Conservation (phyloP, 179 eudicot species). For the Patellifolia procumbens region DNA sequence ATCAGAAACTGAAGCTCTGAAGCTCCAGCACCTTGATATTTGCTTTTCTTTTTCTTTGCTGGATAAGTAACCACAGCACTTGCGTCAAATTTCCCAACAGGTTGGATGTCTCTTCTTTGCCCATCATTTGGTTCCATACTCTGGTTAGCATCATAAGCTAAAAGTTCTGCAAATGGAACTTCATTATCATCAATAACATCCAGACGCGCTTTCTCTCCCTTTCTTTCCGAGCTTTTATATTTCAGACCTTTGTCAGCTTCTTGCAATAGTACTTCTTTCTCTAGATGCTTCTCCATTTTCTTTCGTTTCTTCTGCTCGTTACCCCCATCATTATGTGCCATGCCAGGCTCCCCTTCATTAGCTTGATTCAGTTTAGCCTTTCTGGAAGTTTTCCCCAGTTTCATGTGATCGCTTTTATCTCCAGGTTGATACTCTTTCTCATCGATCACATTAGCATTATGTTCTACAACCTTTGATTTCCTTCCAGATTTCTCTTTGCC, state of each 20-base stretch:
- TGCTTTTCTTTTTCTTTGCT: slow-evolving; percentile 53
- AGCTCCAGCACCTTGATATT: slow-evolving; percentile 28
- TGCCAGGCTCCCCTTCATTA: slow-evolving; percentile 15
- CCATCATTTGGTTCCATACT: slow-evolving; percentile 15
- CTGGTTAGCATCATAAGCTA: slow-evolving; percentile 31
- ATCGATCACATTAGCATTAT: not conserved
- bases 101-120: slow-evolving; percentile 25
- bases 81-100: slow-evolving; percentile 29
- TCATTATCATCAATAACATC: slow-evolving; percentile 66
- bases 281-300: slow-evolving; percentile 28
- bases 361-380: slow-evolving; percentile 4
- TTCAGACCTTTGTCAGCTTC: slow-evolving; percentile 6
- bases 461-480: slow-evolving; percentile 6
- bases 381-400: slow-evolving; percentile 9
- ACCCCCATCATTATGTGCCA: slow-evolving; percentile 24
- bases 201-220: slow-evolving; percentile 35
- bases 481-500: not conserved
- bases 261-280: slow-evolving; percentile 29
- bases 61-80: slow-evolving; percentile 47
- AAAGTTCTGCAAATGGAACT: slow-evolving; percentile 56
- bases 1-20: slow-evolving; percentile 39
- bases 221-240: slow-evolving; percentile 44
- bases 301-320: slow-evolving; percentile 31
- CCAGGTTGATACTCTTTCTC: not conserved
- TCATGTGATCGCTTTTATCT: slow-evolving; percentile 17